A percentile compares a stretch with the other conserved stretches of the same genome.
These are phyloP conservation scores for Mortierella alpina DNA, from an alignment of 192 early-diverging fungal genomes.

Conservation along the genomic window DNA sequence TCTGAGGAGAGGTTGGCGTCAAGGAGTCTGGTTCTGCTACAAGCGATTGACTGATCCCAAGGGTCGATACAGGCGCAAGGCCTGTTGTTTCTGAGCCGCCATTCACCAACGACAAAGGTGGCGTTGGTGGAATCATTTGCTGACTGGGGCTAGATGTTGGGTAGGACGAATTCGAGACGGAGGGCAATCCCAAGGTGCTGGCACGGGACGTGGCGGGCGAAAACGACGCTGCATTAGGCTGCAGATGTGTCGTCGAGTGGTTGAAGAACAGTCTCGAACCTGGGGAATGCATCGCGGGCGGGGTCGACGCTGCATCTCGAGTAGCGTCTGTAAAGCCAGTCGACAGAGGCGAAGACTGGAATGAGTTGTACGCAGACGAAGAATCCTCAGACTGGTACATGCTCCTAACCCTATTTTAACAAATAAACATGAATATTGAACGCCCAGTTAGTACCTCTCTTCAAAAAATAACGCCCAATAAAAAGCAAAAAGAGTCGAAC, in stretches of 20 bases:
- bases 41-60: background rate
- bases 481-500: background rate
- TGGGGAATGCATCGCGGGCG: conserved; percentile 23
- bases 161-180: conserved; percentile 13
- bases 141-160: background rate
- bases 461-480: background rate
- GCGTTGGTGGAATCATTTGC: conserved; percentile 16
- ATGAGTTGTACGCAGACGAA: conserved; percentile 22
- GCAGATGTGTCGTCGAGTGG: conserved; percentile 5
- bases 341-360: conserved; percentile 40
- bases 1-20: too few species aligned
- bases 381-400: conserved; percentile 52
- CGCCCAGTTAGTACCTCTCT: too few species aligned
- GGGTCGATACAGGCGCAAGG: background rate
- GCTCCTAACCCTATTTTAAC: conserved; percentile 36
- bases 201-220: conserved; percentile 26
- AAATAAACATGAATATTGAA: background rate
- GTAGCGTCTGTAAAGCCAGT: conserved; percentile 16
- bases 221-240: conserved; percentile 8
- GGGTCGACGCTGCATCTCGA: conserved; percentile 13
- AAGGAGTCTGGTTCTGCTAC: conserved; percentile 16
- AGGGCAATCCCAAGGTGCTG: conserved; percentile 34
- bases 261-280: conserved; percentile 34
- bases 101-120: conserved; percentile 13
- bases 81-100: background rate